Evolutionary conservation across 768 basidiomycete species (phyloP).

Genomic region (Tulasnella sp.): DNA sequence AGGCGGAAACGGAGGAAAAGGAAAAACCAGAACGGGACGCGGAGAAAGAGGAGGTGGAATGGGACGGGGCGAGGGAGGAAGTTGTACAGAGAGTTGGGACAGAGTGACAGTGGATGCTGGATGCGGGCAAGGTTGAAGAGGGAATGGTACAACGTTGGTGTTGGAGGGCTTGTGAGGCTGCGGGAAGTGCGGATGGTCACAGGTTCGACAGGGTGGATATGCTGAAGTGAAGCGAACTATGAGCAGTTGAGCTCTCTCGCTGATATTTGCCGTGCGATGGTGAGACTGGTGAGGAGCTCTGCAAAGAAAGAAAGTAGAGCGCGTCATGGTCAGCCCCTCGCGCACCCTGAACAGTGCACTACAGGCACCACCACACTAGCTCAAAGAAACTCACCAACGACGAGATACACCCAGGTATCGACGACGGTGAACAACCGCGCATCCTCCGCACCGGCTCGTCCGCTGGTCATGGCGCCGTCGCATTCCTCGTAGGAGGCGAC

Average conservation of each 20-base stretch:
- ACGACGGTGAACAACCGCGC: slow-evolving; percentile 16
- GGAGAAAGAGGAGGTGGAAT: neutral
- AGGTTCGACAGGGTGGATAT: neutral
- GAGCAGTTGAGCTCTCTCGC: slow-evolving; percentile 8
- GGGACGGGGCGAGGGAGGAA: neutral
- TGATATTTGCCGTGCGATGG: slow-evolving; percentile 18
- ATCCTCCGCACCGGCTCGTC: neutral
- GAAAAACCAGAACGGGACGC: neutral
- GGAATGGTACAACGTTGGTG: neutral
- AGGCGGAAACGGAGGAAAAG: neutral
- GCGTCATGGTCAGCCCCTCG: neutral
- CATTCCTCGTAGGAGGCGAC: slow-evolving; percentile 18
- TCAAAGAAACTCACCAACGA: slow-evolving; percentile 8
- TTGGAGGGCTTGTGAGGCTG: too few species aligned
- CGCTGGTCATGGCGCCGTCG: slow-evolving; percentile 20
- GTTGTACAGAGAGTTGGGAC: neutral
- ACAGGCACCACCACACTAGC: neutral
- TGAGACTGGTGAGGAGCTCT: slow-evolving; percentile 17
- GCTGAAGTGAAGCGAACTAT: neutral
- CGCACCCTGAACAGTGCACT: neutral
- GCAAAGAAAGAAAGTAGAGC: neutral
- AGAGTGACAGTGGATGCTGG: neutral
- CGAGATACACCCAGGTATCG: slow-evolving; percentile 20
- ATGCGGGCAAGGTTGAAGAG: neutral
- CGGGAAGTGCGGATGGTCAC: neutral